Evolutionary conservation across 2,329 filamentous ascomycete genomes (phyloP).

Genomic region (Penicillium sumatraense): DNA sequence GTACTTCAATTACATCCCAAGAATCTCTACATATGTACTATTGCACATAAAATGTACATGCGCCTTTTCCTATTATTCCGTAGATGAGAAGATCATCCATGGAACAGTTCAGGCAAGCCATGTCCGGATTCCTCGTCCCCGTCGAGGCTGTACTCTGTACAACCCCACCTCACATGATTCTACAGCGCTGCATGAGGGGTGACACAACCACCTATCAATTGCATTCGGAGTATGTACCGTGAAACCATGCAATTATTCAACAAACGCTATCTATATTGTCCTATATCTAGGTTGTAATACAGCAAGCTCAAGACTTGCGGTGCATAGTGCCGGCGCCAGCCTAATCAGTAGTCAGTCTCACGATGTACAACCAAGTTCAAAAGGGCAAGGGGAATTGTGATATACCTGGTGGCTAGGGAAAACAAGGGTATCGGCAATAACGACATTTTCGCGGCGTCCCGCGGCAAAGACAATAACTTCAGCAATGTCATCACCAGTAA

Average conservation of each 20-base stretch:
- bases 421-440: slow-evolving; percentile 83
- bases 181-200: background rate
- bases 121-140: background rate
- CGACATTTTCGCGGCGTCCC: slow-evolving; percentile 84
- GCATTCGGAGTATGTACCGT: slow-evolving; percentile 6
- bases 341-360: slow-evolving; percentile 13
- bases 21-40: too few relatives aligned
- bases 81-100: background rate
- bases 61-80: background rate
- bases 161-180: background rate
- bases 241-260: slow-evolving; percentile 5
- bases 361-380: background rate
- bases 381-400: background rate
- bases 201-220: slow-evolving; percentile 1
- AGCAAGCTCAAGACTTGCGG: slow-evolving; percentile 24
- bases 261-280: slow-evolving; percentile 12
- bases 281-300: slow-evolving; percentile 3
- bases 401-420: slow-evolving; percentile 88
- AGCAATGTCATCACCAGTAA: slow-evolving; percentile 89
- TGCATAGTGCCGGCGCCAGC: slow-evolving; percentile 30
- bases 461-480: slow-evolving; percentile 88
- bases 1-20: background rate
- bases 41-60: background rate
- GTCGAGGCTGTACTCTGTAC: background rate
- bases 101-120: background rate